Percentiles rank a stretch among this genome's conserved stretches.
These are phyloP conservation scores for Pyrus communis DNA, from an alignment of 306 rosid genomes.

Conservation along the genomic window DNA sequence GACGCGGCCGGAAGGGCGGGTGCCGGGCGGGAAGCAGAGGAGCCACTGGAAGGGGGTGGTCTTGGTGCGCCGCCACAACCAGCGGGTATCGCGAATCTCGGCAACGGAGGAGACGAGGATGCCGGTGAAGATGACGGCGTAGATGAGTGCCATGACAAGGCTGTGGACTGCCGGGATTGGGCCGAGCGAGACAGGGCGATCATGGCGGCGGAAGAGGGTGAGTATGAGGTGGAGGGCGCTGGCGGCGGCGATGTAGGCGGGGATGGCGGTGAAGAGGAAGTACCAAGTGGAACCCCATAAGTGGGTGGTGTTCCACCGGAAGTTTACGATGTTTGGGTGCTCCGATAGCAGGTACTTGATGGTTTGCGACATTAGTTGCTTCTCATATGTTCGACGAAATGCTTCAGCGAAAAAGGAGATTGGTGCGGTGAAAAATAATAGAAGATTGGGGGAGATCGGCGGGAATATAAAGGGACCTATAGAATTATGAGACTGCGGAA, in stretches of 20 bases:
- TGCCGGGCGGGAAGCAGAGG: conserved; percentile 74
- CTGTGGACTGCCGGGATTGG: conserved; percentile 62
- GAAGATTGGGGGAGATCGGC: background rate
- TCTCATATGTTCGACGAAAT: conserved; percentile 1
- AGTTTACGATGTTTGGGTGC: conserved; percentile 45
- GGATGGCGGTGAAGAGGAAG: conserved; percentile 45
- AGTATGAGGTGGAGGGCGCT: conserved; percentile 34
- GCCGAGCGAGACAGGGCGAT: conserved; percentile 39
- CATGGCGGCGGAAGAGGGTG: conserved; percentile 15
- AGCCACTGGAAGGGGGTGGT: conserved; percentile 64
- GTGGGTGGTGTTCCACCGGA: conserved; percentile 68
- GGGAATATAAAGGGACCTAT: background rate
- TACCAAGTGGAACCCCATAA: conserved; percentile 65
- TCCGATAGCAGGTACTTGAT: conserved; percentile 42
- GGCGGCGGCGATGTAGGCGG: conserved; percentile 36
- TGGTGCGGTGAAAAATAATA: background rate
- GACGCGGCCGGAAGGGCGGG: conserved; percentile 65
- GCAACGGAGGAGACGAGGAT: conserved; percentile 50
- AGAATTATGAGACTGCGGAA: background rate
- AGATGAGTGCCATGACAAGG: conserved; percentile 42
- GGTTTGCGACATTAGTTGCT: background rate
- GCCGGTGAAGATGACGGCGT: conserved; percentile 41
- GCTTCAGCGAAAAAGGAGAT: background rate
- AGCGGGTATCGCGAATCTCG: conserved; percentile 55
- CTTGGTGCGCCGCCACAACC: conserved; percentile 64